Evolutionary conservation across 768 basidiomycete species (phyloP).

Genomic region (Boletus rufocinnamomeus): DNA sequence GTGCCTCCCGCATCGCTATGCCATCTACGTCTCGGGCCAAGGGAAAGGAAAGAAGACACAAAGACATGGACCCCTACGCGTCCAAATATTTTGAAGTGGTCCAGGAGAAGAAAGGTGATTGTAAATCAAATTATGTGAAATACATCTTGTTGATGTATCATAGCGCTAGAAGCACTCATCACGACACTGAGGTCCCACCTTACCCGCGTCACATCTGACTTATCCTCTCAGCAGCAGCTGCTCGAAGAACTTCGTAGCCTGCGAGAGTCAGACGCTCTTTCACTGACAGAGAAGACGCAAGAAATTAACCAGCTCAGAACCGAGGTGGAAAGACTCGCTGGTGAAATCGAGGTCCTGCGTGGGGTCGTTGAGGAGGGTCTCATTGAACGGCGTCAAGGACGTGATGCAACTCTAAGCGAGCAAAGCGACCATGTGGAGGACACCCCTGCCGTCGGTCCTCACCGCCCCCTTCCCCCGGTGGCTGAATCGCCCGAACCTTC

Average conservation of each 20-base stretch:
- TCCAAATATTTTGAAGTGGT: constrained; percentile 74
- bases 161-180: constrained; percentile 83
- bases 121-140: background rate
- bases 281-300: constrained; percentile 57
- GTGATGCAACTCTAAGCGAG: constrained; percentile 40
- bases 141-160: constrained; percentile 14
- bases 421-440: constrained; percentile 5
- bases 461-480: background rate
- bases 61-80: constrained; percentile 40
- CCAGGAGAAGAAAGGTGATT: constrained; percentile 84
- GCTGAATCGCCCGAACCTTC: constrained; percentile 12
- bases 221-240: constrained; percentile 73
- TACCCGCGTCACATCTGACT: constrained; percentile 72
- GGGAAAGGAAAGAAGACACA: constrained; percentile 33
- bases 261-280: constrained; percentile 60
- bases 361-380: constrained; percentile 88
- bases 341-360: constrained; percentile 85
- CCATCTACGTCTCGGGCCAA: constrained; percentile 28
- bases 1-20: constrained; percentile 13
- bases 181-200: constrained; percentile 72
- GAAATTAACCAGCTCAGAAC: constrained; percentile 69
- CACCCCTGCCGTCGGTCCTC: background rate
- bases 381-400: constrained; percentile 61
- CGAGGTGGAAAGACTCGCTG: constrained; percentile 80
- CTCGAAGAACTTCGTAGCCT: constrained; percentile 64